Base-by-base conservation (phyloP, 176 grass and related monocot genomes). In the Carex parvula region DNA sequence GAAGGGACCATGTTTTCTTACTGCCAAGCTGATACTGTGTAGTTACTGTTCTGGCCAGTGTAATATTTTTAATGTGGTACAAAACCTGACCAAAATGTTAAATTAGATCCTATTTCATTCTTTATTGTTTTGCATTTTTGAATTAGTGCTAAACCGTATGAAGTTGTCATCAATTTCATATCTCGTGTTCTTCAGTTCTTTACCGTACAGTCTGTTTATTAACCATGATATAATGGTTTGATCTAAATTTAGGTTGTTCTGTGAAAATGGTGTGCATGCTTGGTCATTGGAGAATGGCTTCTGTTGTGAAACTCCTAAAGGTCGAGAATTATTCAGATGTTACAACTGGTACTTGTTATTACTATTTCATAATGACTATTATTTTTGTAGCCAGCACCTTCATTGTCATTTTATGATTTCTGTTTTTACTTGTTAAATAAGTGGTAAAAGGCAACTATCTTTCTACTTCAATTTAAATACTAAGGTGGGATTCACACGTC, bases 201-300 rank as follows among this genome's bases (percentile, higher is more conserved):
- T 30, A 70, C 6, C 2, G 2, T 70, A 33, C 50, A 78, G 52
- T 78, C 14, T 6, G 14, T 56, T 24, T 57, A 33, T 57, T 53
- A 17, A 68, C 14, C 32, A 50, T 54, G 80, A 83, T 68, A 65
- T 48, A 48, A 83, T 83, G 63, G 24, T 67, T 67, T 64, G 39
- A 65, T 55, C 22, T 65, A 32, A 68, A 83, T 66, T 54, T 66
- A 83, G 81, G 26, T 53, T 82, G 41, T 15, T 22, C 58, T 82
- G 32, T 82, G 39, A 83, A 83, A 68, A 83, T 83, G 81, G 81
- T 83, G 62, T 83, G 81, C 60, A 83, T 83, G 81, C 39, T 83
- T 52, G 81, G 81, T 30, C 81, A 42, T 32, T 83, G 81, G 81
- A 83, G 81, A 69, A 83, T 83, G 81, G 26, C 81, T 66, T 64